A percentile compares a stretch with the other conserved stretches of the same genome.
Evolutionary conservation across 2,329 filamentous ascomycete species (phyloP).

Genomic region (Penicillium sp.): DNA sequence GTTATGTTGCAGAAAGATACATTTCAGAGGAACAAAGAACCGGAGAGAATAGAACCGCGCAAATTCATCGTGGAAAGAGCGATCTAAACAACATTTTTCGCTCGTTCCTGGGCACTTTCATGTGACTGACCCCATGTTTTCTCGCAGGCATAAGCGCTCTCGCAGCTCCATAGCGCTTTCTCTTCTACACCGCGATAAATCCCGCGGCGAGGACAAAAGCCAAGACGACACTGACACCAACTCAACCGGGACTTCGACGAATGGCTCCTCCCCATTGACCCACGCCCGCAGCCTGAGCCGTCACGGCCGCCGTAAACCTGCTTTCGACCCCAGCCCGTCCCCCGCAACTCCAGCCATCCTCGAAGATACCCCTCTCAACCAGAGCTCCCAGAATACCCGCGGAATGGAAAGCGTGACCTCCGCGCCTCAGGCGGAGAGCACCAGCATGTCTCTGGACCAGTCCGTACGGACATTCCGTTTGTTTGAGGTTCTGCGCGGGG

Average conservation of each 20-base stretch:
- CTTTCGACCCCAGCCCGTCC: conserved; percentile 20
- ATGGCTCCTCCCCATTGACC: conserved; percentile 27
- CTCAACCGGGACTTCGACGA: conserved; percentile 31
- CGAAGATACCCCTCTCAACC: conserved; percentile 29
- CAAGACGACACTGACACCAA: conserved; percentile 25
- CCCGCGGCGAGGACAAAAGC: conserved; percentile 33
- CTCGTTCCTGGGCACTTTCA: conserved; percentile 5
- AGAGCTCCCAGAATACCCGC: conserved; percentile 19
- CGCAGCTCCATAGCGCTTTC: conserved; percentile 57
- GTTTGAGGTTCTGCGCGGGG: conserved; percentile 87
- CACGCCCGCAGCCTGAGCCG: conserved; percentile 33
- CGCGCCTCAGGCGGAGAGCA: conserved; percentile 32
- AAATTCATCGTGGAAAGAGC: not conserved
- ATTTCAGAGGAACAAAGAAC: not conserved
- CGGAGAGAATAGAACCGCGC: not conserved
- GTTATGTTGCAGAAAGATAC: not conserved
- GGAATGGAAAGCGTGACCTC: conserved; percentile 36
- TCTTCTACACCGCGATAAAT: conserved; percentile 55
- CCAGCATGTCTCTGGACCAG: conserved; percentile 71
- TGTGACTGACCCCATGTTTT: conserved; percentile 20
- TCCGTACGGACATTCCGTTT: conserved; percentile 92
- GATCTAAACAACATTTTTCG: conserved; percentile 2
- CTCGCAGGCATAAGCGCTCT: conserved; percentile 52
- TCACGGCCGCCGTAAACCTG: conserved; percentile 30
- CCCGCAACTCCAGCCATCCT: conserved; percentile 23